Evolutionary conservation across 192 early-diverging fungal genomes (phyloP), one percentile per base, ranked within the genome.

Genomic region (Phlyctochytrium planicorne): DNA sequence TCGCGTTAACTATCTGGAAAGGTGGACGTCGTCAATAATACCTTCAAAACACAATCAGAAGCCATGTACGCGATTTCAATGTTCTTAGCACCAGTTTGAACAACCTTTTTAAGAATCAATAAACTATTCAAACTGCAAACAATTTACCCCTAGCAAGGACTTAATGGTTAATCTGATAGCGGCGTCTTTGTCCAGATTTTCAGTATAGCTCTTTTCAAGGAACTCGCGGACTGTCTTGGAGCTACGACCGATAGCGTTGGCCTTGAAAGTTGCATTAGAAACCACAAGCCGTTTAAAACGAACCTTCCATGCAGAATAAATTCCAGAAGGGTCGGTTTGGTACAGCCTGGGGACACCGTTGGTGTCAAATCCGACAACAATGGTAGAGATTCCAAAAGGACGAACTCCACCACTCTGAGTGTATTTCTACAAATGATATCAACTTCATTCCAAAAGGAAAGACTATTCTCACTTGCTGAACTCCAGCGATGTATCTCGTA

Each of bases 31-130:
- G 40, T 50, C 40, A 59, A n/a, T n/a, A 60, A 4, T 34, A 91
- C 89, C 82, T 88, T 87, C 17, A 90, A 72, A 29, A 83, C 75
- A 60, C 87, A 81, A 66, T 94, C 90, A 23, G 79, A 69, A 37
- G 90, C 91, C 91, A 97, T 95, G 24, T 93, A 82, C 16, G 93
- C 91, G 72, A 99, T 90, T 73, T 99, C 97, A 81, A 99, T 99
- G 76, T 99, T 99, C 86, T 99, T 99, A 62, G 97, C 92, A 36
- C 97, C 97, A 2, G 94, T 99, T 85, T 99, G 97, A 61, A 99
- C 97, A 67, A 98, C 93, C 85, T 89, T 23, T 34, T 59, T 66
- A 20, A 61, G 24, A 33, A 34, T 61, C 59, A 35, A 35, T 62
- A 16, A 16, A 62, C 29, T 20, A 20, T 2, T 27, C 36, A 2